Evolutionary conservation across 805 yeast genomes (phyloP).

Genomic region (Blastobotrys mokoenaii): DNA sequence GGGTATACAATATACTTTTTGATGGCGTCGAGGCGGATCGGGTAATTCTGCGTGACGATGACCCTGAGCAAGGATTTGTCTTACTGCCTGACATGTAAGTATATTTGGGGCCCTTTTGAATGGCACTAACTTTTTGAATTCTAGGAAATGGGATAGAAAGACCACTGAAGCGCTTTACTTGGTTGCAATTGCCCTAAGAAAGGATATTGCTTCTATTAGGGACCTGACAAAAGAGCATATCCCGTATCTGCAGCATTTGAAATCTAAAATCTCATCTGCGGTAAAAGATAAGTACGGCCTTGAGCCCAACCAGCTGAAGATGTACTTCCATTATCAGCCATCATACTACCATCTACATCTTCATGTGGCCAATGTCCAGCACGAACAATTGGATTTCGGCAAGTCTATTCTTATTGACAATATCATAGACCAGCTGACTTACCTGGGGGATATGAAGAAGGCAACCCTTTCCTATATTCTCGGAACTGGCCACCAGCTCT

Average conservation of each 20-base stretch:
- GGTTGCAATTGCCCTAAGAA: conserved; percentile 64
- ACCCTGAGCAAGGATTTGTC: conserved; percentile 49
- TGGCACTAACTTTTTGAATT: neutral
- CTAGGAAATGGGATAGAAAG: conserved; percentile 73
- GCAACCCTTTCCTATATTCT: conserved; percentile 56
- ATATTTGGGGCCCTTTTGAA: neutral
- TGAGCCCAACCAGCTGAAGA: conserved; percentile 48
- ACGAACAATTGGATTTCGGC: conserved; percentile 67
- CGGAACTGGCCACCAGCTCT: conserved; percentile 72
- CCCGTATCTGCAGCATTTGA: conserved; percentile 45
- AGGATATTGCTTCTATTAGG: conserved; percentile 63
- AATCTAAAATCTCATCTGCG: conserved; percentile 36
- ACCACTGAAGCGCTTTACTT: conserved; percentile 65
- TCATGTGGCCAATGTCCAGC: conserved; percentile 71
- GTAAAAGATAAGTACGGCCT: conserved; percentile 45
- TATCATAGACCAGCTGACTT: conserved; percentile 60
- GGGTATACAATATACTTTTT: conserved; percentile 82
- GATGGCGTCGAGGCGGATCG: conserved; percentile 80
- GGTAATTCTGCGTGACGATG: conserved; percentile 60
- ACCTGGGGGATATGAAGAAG: conserved; percentile 43
- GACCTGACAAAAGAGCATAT: conserved; percentile 59
- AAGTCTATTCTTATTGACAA: conserved; percentile 78
- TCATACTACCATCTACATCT: conserved; percentile 93
- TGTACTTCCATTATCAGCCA: conserved; percentile 88
- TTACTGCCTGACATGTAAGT: conserved; percentile 75